A percentile compares a stretch with the other conserved stretches of the same genome.
Evolutionary conservation across 2,329 filamentous ascomycete genomes (phyloP).

Genomic region (Chrysoporthe austroafricana): DNA sequence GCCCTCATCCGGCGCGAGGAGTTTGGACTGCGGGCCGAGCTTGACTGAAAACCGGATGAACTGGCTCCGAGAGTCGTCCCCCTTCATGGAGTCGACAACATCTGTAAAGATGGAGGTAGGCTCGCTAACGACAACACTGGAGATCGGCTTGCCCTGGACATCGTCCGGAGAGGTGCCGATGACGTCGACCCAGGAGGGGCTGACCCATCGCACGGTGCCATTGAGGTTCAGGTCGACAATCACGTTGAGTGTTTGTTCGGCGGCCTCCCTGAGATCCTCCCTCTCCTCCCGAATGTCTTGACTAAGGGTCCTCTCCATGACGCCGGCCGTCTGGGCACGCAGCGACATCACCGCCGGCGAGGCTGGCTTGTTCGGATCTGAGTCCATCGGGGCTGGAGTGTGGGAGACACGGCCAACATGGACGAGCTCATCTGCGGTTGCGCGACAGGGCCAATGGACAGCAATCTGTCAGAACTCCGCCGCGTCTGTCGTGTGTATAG

Average conservation of each 20-base stretch:
- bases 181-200: slow-evolving; percentile 92
- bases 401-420: slow-evolving; percentile 36
- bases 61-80: slow-evolving; percentile 90
- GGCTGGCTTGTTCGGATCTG: slow-evolving; percentile 49
- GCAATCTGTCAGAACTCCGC: slow-evolving; percentile 24
- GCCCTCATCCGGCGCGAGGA: slow-evolving; percentile 53
- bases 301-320: slow-evolving; percentile 72
- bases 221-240: slow-evolving; percentile 93
- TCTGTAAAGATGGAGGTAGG: slow-evolving; percentile 81
- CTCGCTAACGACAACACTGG: slow-evolving; percentile 77
- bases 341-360: slow-evolving; percentile 59
- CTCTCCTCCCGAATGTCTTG: slow-evolving; percentile 91
- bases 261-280: slow-evolving; percentile 91
- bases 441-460: slow-evolving; percentile 26
- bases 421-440: slow-evolving; percentile 40
- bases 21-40: slow-evolving; percentile 70
- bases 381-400: slow-evolving; percentile 49
- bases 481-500: slow-evolving; percentile 25
- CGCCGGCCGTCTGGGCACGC: slow-evolving; percentile 50
- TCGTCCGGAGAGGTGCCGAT: slow-evolving; percentile 77
- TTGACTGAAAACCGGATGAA: slow-evolving; percentile 80
- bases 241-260: slow-evolving; percentile 94
- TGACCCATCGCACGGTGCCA: slow-evolving; percentile 92
- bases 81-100: slow-evolving; percentile 84
- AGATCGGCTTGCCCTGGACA: slow-evolving; percentile 76